Evolutionary conservation across 2,329 filamentous ascomycete species (phyloP).

Genomic region (Akanthomyces uredinophilus): DNA sequence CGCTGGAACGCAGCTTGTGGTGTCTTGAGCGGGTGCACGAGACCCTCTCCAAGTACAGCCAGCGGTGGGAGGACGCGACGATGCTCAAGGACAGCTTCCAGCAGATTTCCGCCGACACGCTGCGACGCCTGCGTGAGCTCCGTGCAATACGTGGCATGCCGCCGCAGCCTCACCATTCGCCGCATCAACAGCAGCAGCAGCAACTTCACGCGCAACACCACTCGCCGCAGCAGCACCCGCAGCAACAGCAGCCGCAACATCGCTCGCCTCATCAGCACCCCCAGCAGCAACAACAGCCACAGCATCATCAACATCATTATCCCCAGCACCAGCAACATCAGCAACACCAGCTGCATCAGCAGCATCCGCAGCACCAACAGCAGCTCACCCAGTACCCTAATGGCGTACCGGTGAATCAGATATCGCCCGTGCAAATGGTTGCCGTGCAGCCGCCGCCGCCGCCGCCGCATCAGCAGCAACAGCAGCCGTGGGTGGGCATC

Average conservation of each 20-base stretch:
- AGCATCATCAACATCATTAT: constrained; percentile 21
- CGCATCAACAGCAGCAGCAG: constrained; percentile 24
- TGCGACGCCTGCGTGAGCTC: constrained; percentile 38
- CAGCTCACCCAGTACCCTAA: constrained; percentile 13
- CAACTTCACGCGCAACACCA: background rate
- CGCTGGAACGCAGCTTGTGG: constrained; percentile 50
- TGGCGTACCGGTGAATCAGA: constrained; percentile 8
- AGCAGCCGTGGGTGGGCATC: constrained; percentile 20
- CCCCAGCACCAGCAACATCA: background rate
- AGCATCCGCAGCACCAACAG: constrained; percentile 24
- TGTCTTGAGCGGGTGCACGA: constrained; percentile 51
- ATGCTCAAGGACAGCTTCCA: constrained; percentile 52
- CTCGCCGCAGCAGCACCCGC: constrained; percentile 15
- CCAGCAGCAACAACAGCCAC: constrained; percentile 24
- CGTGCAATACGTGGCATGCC: constrained; percentile 27
- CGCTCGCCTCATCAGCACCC: constrained; percentile 26
- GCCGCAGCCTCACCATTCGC: constrained; percentile 27
- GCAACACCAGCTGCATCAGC: constrained; percentile 27
- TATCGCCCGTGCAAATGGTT: background rate
- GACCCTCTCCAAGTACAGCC: constrained; percentile 51
- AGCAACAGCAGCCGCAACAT: constrained; percentile 25
- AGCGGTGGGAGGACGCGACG: constrained; percentile 54
- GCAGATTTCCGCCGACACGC: constrained; percentile 39
- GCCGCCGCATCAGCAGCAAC: constrained; percentile 12
- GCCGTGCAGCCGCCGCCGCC: background rate